These are phyloP conservation scores for Pyrenophora graminea DNA, from an alignment of 2,329 filamentous ascomycete genomes.

Conservation along the genomic window DNA sequence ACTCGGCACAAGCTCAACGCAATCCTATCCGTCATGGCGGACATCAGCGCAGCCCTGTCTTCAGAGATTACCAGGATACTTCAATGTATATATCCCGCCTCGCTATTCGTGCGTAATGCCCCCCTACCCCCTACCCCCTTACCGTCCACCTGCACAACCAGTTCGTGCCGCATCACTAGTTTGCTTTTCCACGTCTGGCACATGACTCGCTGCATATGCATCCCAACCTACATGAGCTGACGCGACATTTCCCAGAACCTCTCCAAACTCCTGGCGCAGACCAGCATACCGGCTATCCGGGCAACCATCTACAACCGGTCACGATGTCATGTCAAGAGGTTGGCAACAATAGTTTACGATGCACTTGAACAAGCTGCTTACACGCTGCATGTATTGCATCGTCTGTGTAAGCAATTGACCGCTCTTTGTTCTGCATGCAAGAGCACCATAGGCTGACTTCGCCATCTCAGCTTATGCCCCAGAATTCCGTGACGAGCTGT, in stretches of 20 bases:
- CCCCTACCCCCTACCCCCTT: constrained; percentile 8
- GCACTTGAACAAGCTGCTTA: constrained; percentile 57
- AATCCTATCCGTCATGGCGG: constrained; percentile 18
- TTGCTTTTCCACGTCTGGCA: constrained; percentile 7
- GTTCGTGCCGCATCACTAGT: constrained; percentile 15
- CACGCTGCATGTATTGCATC: constrained; percentile 55
- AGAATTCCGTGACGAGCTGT: constrained; percentile 37
- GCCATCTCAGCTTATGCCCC: constrained; percentile 32
- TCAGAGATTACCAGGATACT: constrained; percentile 54
- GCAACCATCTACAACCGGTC: constrained; percentile 53
- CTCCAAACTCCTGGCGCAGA: constrained; percentile 39
- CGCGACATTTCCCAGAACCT: constrained; percentile 38
- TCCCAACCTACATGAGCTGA: constrained; percentile 25
- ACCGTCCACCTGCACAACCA: constrained; percentile 1
- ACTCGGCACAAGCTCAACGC: constrained; percentile 8
- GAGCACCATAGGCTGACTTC: constrained; percentile 19
- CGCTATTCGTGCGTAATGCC: constrained; percentile 51
- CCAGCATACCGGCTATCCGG: constrained; percentile 44
- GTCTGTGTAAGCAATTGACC: constrained; percentile 49
- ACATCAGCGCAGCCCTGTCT: constrained; percentile 33
- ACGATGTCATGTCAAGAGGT: constrained; percentile 53
- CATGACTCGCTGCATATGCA: constrained; percentile 31
- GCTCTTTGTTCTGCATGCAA: neutral
- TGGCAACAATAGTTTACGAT: constrained; percentile 52
- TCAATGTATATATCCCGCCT: constrained; percentile 55